Base-by-base conservation (phyloP, 352 stramenopile species). In the Aphanomyces cochlioides region DNA sequence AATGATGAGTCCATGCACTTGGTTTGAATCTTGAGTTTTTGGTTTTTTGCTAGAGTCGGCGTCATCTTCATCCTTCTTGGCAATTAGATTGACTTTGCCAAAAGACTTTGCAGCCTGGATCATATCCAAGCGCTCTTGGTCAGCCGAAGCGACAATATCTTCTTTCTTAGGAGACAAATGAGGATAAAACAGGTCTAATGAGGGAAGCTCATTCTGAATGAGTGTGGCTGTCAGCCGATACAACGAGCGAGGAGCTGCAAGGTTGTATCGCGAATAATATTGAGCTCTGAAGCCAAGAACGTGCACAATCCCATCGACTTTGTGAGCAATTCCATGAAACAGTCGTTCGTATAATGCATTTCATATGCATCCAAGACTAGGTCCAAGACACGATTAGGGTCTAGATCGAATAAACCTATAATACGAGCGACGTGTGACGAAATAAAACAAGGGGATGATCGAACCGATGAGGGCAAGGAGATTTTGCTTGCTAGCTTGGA, bases 301-400 rank as follows among this genome's bases (percentile, higher is more conserved):
- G 66, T 98, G 91, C 1, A 88, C 87, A 38, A 98, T 77, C 59
- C 78, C 88, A 38, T 88, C 83, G 4, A 76, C 77, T 63, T 91
- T 92, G 69, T 71, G 3, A 97, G 70, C 41, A 96, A 69, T 12
- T 88, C 78, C 0, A 81, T 76, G 67, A 93, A 95, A 56, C 74
- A 80, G n/a, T 85, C 77, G 72, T 95, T 94, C 4, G 78, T 74
- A 15, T 94, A 78, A 67, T 96, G 83, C 74, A 85, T 89, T 78
- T 98, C 96, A 67, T 98, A 92, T 5, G 86, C 88, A 69, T 98
- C 93, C 7, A 98, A 78, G 15, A 91, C 78, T 36, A 99, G 77
- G 77, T 98, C 96, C 34, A 98, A 75, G 5, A 98, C 90, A 37
- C 96, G 88, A 82, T 98, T 98, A 5, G 96, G 95, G 79, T 99